phyloP scores from a whole-genome alignment of 331 rosid species.

The Saraca asoca region DNA sequence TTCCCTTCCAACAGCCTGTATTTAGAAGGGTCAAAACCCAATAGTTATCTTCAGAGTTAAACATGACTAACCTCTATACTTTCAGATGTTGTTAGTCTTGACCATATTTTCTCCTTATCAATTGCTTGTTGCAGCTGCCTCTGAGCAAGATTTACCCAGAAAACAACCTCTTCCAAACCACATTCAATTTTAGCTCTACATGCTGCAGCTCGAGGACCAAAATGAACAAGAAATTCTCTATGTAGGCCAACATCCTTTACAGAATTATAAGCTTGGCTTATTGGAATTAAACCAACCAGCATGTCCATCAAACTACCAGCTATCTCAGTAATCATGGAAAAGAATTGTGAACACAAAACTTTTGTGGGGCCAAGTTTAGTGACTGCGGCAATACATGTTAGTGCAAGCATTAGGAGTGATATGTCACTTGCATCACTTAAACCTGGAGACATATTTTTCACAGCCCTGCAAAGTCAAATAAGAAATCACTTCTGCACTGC shows the following conservation, averaged over 20 bases:
- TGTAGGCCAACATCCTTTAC: constrained; percentile 73
- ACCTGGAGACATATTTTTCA: constrained; percentile 50
- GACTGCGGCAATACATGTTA: constrained; percentile 84
- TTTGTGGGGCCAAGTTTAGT: constrained; percentile 85
- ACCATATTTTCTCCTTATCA: constrained; percentile 96
- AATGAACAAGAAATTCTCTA: constrained; percentile 88
- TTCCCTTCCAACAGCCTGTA: constrained; percentile 25
- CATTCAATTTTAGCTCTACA: constrained; percentile 72
- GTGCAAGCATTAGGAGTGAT: constrained; percentile 80
- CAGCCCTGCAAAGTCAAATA: constrained; percentile 56
- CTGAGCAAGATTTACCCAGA: constrained; percentile 94
- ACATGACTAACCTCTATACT: constrained; percentile 81
- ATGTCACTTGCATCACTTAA: constrained; percentile 53
- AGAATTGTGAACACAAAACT: constrained; percentile 84
- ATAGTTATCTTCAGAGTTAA: constrained; percentile 27
- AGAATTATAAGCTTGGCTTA: constrained; percentile 75
- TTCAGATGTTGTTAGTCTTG: constrained; percentile 92
- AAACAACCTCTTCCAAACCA: constrained; percentile 84
- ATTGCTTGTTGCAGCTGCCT: constrained; percentile 81
- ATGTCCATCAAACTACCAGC: constrained; percentile 92
- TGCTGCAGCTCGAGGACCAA: constrained; percentile 90
- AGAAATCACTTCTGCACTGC: constrained; percentile 39
- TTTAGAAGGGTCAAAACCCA: constrained; percentile 35
- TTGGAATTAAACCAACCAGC: constrained; percentile 74
- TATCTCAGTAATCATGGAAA: constrained; percentile 72